Evolutionary conservation across 768 basidiomycete genomes (phyloP), one percentile per base, ranked within the genome.

Genomic region (Suillus lakei): DNA sequence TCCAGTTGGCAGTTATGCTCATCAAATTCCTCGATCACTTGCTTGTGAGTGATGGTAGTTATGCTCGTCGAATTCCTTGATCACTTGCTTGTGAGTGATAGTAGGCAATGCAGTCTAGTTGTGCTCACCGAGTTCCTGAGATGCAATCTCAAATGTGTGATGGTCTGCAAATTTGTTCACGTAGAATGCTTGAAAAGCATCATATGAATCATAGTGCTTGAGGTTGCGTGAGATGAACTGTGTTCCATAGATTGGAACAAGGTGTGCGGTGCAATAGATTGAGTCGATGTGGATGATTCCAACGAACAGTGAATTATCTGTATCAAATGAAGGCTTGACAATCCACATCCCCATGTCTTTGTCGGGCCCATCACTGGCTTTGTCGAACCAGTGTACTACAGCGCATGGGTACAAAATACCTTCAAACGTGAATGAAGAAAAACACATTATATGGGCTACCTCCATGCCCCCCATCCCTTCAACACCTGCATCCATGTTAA

Each of bases 81-180:
- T n/a, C n/a, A n/a, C n/a, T n/a, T n/a, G n/a, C n/a, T n/a, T n/a
- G n/a, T n/a, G n/a, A n/a, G n/a, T n/a, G n/a, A n/a, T n/a, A n/a
- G n/a, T n/a, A n/a, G n/a, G n/a, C n/a, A n/a, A n/a, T n/a, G n/a
- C n/a, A n/a, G n/a, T n/a, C n/a, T n/a, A n/a, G n/a, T n/a, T n/a
- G n/a, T n/a, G n/a, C n/a, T n/a, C n/a, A n/a, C n/a, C n/a, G n/a
- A n/a, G n/a, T n/a, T n/a, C 23, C 46, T 48, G 26, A 13, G 46
- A 64, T 8, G 51, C 30, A 6, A 69, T 66, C 60, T 71, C 70
- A 65, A 74, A 64, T 1, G 71, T 65, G 54, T 79, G 78, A 51
- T 78, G 70, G 56, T 79, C 77, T 28, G 69, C 70, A 53, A 70
- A 78, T 44, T 72, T 77, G 48, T 78, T 80, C 0, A 79, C 67